Base-by-base conservation (phyloP, 148 eudicot genomes). In the Nepenthes gracilis region DNA sequence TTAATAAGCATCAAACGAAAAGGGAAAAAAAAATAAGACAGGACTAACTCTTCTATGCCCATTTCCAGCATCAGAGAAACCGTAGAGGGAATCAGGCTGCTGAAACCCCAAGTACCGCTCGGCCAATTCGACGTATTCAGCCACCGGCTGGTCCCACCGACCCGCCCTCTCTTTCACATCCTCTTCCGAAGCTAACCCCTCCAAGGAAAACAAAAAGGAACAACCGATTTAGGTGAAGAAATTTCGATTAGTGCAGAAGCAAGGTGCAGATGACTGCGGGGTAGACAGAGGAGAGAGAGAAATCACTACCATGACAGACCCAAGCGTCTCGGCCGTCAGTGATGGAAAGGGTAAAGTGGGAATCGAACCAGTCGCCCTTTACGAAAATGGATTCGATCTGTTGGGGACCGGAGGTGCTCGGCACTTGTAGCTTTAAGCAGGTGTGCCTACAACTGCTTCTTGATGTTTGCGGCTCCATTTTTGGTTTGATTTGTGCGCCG, bases 91-190 rank as follows among this genome's bases (percentile, higher is more conserved):
- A 10, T 75, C 81, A 15, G 88, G 87, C 60, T 88, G 96, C 43
- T 93, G 91, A 80, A 85, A 86, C 77, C 95, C 98, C 58, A 88
- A 69, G 68, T 85, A 79, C 3, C 64, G 71, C 76, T 93, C 95
- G 0, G 95, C 90, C 65, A 88, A 76, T 34, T 82, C 80, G 34
- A 93, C 62, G 65, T 93, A 93, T 9, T 93, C 96, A 8, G 80
- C 57, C 58, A 78, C 85, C 12, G 90, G 76, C 64, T 85, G 96
- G 71, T 93, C 98, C 98, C 98, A 88, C 58, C 80, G 88, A 13
- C 85, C 79, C 14, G 95, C 98, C 47, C 91, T 80, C 67, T 93
- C 96, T 49, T 70, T 70, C 36, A 93, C 95, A 65, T 88, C 98
- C 2, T 88, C 96, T 61, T 84, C 91, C 12, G 88, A 72, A 2